Evolutionary conservation across 208 protist species (phyloP).

Genomic region (Leishmania amazonensis): DNA sequence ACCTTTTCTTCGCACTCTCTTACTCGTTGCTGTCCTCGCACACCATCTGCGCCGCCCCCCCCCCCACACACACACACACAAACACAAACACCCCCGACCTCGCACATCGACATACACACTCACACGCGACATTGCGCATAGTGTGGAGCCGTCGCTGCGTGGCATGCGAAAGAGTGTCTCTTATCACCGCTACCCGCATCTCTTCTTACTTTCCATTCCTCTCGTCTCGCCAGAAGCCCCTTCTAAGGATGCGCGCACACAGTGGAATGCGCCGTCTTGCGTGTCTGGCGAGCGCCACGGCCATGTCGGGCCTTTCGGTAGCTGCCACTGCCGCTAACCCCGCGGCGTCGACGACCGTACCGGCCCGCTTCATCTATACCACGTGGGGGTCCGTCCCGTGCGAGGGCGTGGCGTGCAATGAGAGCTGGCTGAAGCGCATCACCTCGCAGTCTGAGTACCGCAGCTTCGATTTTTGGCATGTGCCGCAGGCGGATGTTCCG

Average conservation of each 20-base stretch:
- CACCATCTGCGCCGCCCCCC: background rate
- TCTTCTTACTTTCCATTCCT: background rate
- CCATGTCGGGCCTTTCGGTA: slow-evolving; percentile 12
- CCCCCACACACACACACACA: no score
- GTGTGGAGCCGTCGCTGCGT: background rate
- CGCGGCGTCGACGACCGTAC: slow-evolving; percentile 11
- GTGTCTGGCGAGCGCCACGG: slow-evolving; percentile 18
- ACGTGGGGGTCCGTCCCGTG: slow-evolving; percentile 72
- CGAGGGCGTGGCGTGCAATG: slow-evolving; percentile 59
- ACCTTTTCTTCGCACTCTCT: background rate
- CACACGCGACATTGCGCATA: background rate
- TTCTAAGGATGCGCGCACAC: background rate
- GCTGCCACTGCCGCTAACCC: slow-evolving; percentile 20
- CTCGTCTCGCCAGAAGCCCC: background rate
- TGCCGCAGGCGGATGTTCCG: slow-evolving; percentile 62
- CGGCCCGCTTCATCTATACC: slow-evolving; percentile 77
- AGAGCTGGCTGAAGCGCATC: slow-evolving; percentile 81
- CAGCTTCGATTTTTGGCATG: slow-evolving; percentile 90
- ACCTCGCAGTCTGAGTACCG: slow-evolving; percentile 73
- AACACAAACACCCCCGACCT: background rate
- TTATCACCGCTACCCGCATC: background rate
- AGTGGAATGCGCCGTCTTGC: slow-evolving; percentile 40
- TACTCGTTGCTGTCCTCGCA: background rate
- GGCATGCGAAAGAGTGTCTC: background rate
- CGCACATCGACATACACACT: background rate